phyloP scores from a whole-genome alignment of 1,284 basidiomycete species.

The Leccinum pachyderme region DNA sequence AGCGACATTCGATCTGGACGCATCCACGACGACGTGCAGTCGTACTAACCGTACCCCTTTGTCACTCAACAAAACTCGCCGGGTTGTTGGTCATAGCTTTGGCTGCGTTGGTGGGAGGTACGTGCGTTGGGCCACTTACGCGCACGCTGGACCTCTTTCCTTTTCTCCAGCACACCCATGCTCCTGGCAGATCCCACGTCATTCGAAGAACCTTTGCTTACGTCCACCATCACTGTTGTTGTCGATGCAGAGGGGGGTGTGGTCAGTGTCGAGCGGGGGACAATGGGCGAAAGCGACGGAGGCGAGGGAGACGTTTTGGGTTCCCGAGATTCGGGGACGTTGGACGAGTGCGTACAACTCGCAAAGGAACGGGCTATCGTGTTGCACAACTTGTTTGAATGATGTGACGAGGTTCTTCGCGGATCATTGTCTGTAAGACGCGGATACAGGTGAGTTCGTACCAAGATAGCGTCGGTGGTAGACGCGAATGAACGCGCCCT shows the following conservation, averaged over 20 bases:
- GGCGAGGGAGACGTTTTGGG: conserved; percentile 9
- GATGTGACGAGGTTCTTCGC: background rate
- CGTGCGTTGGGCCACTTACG: background rate
- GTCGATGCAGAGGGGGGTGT: conserved; percentile 44
- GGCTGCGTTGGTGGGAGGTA: conserved; percentile 54
- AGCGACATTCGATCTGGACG: conserved; percentile 71
- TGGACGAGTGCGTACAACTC: conserved; percentile 18
- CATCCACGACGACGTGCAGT: conserved; percentile 65
- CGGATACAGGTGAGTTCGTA: background rate
- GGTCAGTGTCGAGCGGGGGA: conserved; percentile 26
- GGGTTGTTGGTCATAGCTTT: conserved; percentile 24
- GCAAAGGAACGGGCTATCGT: conserved; percentile 26
- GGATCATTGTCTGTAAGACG: background rate
- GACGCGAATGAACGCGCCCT: background rate
- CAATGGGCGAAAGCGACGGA: conserved; percentile 22
- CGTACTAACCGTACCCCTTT: conserved; percentile 34
- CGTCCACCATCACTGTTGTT: conserved; percentile 66
- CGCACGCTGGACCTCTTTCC: conserved; percentile 1
- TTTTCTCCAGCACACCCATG: conserved; percentile 38
- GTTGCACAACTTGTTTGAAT: conserved; percentile 28
- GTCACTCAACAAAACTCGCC: conserved; percentile 11
- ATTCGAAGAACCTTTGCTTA: conserved; percentile 86
- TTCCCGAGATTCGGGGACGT: conserved; percentile 3
- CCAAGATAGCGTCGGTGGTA: background rate
- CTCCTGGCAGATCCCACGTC: conserved; percentile 83